phyloP scores from a whole-genome alignment of 2,329 filamentous ascomycete species.

The Fusarium buxicola region DNA sequence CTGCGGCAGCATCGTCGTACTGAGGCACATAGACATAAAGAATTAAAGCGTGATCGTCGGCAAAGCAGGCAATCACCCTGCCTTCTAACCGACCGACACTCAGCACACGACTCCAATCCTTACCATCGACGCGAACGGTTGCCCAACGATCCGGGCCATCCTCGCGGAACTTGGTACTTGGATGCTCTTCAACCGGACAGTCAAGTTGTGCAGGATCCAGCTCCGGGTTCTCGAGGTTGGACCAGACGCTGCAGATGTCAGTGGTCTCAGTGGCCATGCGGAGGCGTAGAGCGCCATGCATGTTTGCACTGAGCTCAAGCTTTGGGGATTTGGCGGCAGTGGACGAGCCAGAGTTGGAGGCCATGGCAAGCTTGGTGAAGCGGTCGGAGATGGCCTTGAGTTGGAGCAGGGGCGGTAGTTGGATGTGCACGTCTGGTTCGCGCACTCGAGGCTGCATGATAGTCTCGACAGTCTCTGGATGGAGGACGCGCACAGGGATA shows the following conservation, averaged over 20 bases:
- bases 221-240: conserved; percentile 85
- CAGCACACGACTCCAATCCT: conserved; percentile 94
- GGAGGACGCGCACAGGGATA: conserved; percentile 91
- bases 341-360: conserved; percentile 54
- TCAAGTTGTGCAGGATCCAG: conserved; percentile 82
- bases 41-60: conserved; percentile 82
- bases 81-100: conserved; percentile 91
- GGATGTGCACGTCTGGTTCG: conserved; percentile 94
- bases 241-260: conserved; percentile 88
- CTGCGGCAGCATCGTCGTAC: conserved; percentile 72
- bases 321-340: conserved; percentile 68
- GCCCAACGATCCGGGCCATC: conserved; percentile 87
- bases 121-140: conserved; percentile 89
- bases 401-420: conserved; percentile 86
- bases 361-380: conserved; percentile 85
- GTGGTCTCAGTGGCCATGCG: conserved; percentile 86
- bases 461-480: conserved; percentile 85
- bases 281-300: conserved; percentile 88
- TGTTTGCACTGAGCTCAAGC: conserved; percentile 90
- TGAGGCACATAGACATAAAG: conserved; percentile 84
- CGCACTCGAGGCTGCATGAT: conserved; percentile 92
- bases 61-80: conserved; percentile 91
- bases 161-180: conserved; percentile 81
- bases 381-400: conserved; percentile 95
- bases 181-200: conserved; percentile 80